Evolutionary conservation across 306 rosid species (phyloP).

Genomic region (Pterocarpus macrocarpus): DNA sequence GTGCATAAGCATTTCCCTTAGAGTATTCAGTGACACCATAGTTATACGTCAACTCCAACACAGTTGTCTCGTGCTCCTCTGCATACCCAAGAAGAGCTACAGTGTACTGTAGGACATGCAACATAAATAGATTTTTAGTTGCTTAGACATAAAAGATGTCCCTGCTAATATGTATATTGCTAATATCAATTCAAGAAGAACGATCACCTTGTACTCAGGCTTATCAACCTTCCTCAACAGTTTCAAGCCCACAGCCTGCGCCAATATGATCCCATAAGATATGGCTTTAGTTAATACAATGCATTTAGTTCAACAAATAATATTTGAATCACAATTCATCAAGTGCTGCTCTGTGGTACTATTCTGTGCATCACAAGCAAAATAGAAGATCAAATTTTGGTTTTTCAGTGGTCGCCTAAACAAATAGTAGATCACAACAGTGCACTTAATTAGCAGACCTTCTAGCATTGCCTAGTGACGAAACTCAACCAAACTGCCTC

Average conservation of each 20-base stretch:
- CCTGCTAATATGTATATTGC: slow-evolving; percentile 1
- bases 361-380: too few species aligned
- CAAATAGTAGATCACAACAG: too few species aligned
- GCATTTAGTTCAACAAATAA: slow-evolving; percentile 6
- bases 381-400: too few species aligned
- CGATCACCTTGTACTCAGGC: slow-evolving; percentile 80
- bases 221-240: slow-evolving; percentile 77
- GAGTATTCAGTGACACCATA: slow-evolving; percentile 88
- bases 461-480: too few species aligned
- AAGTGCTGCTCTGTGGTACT: too few species aligned
- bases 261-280: slow-evolving; percentile 42
- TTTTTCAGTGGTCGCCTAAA: too few species aligned
- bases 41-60: slow-evolving; percentile 89
- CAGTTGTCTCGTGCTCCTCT: slow-evolving; percentile 80
- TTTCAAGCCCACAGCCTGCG: slow-evolving; percentile 90
- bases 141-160: neutral
- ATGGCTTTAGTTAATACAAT: slow-evolving; percentile 11
- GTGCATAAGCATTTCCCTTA: slow-evolving; percentile 92
- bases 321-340: neutral
- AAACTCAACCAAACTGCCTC: too few species aligned
- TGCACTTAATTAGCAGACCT: too few species aligned
- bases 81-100: slow-evolving; percentile 78
- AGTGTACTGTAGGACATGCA: slow-evolving; percentile 67
- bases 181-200: slow-evolving; percentile 16
- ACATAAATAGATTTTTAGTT: slow-evolving; percentile 18